Base-by-base conservation (phyloP, 345 rosid genomes). In the Citrus trifoliata region DNA sequence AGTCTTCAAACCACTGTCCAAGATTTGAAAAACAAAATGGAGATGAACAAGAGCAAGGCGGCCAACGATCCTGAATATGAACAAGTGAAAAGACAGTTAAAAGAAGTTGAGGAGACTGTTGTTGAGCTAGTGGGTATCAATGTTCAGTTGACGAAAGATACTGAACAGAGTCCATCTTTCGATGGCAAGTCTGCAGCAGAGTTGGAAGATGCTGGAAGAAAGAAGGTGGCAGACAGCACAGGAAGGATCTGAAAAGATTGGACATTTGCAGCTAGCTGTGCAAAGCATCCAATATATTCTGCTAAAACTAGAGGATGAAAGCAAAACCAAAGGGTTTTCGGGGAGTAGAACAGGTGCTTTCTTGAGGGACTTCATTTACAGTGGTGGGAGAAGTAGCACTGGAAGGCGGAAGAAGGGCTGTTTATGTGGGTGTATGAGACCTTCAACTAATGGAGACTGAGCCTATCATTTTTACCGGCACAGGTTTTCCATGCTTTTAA, bases 171-270 rank as follows among this genome's bases (percentile, higher is more conserved):
- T 2, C 32, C 79, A 0, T 78, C 55, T 22, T 58, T 32, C 28
- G 64, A 76, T n/a, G 71, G 64, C 56, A 86, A 59, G 10, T 74
- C 48, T 66, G 71, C 83, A 21, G 16, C 64, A 25, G 85, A 72
- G 7, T 33, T 68, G 19, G 89, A 86, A 75, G 90, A 86, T 67
- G 67, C 75, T 7, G 84, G 86, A 76, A 83, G 81, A 80, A 88
- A 81, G 76, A 88, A 78, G 48, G 82, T 86, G 67, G 79, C 83
- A 10, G 98, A 95, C 70, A 80, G 90, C 96, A 13, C 84, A 37
- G 84, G 84, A 78, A 74, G 92, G 83, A 83, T 92, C 95, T 1
- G 96, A 93, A 87, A 93, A 90, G 89, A 88, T 92, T 0, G 94
- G 92, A 59, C 81, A 87, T 74, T 42, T 93, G 90, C 91, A 87